Percentiles rank a stretch among this genome's conserved stretches.
These are phyloP conservation scores for Blastocystis sp. DNA, from an alignment of 352 stramenopile species.

Conservation along the genomic window DNA sequence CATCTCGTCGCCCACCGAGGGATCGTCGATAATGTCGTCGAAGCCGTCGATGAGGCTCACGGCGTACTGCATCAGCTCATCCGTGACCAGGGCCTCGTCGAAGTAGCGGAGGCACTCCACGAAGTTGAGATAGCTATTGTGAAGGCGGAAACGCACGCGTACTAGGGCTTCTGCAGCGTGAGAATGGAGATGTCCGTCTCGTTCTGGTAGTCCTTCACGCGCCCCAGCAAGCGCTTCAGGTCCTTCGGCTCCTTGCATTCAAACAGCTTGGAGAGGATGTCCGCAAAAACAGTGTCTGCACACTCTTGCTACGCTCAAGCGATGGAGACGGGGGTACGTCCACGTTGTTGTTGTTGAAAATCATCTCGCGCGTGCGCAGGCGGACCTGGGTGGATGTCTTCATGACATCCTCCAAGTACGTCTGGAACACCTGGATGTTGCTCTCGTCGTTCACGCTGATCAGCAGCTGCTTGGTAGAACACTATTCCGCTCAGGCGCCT, in stretches of 20 bases:
- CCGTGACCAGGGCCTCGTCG: constrained; percentile 40
- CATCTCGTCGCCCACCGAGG: constrained; percentile 19
- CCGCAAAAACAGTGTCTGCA: constrained; percentile 20
- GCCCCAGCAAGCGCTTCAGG: constrained; percentile 37
- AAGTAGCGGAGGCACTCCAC: constrained; percentile 60
- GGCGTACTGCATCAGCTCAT: constrained; percentile 53
- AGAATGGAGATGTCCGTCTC: constrained; percentile 42
- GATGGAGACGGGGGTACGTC: not conserved
- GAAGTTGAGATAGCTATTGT: constrained; percentile 57
- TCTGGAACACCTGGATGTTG: constrained; percentile 38
- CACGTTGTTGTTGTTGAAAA: constrained; percentile 47
- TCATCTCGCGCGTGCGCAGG: constrained; percentile 38
- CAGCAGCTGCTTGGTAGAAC: not conserved
- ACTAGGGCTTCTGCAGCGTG: constrained; percentile 61
- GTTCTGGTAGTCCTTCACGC: constrained; percentile 39
- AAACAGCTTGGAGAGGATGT: constrained; percentile 41
- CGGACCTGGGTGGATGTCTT: constrained; percentile 45
- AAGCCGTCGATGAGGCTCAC: constrained; percentile 22
- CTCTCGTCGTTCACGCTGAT: constrained; percentile 41
- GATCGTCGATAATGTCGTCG: constrained; percentile 51
- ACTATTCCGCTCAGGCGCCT: not conserved
- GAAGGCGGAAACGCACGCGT: not conserved
- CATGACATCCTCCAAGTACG: constrained; percentile 52
- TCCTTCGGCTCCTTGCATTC: constrained; percentile 24
- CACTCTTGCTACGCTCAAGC: constrained; percentile 40